Evolutionary conservation across 1,139 yeast genomes (phyloP).

Genomic region (Candida freyschussii): DNA sequence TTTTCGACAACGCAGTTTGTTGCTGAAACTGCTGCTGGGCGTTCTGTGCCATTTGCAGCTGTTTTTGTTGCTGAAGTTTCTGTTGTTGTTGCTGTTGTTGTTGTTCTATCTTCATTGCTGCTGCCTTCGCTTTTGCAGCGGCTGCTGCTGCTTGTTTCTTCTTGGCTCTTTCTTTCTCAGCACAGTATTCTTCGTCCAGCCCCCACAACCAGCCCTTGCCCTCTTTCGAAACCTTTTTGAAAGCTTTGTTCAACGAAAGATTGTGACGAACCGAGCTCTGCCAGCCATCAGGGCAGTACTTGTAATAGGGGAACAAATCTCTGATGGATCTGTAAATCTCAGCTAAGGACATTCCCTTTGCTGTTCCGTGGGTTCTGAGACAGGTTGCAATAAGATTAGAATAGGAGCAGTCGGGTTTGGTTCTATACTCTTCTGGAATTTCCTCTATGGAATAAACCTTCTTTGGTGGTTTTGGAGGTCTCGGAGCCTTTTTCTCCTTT

Average conservation of each 20-base stretch:
- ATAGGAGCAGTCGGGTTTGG: conserved; percentile 77
- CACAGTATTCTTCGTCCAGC: conserved; percentile 75
- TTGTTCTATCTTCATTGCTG: conserved; percentile 49
- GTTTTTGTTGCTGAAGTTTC: conserved; percentile 29
- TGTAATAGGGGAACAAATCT: conserved; percentile 84
- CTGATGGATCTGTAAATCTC: conserved; percentile 85
- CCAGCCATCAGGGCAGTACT: conserved; percentile 97
- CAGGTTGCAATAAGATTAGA: conserved; percentile 79
- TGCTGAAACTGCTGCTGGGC: conserved; percentile 16
- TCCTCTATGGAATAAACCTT: conserved; percentile 65
- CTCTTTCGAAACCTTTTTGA: conserved; percentile 68
- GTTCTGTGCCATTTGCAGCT: conserved; percentile 18
- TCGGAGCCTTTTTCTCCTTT: conserved; percentile 40
- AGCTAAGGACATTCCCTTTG: conserved; percentile 73
- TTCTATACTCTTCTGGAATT: conserved; percentile 79
- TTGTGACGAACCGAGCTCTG: conserved; percentile 91
- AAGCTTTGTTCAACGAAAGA: conserved; percentile 77
- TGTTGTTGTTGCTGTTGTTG: conserved; percentile 35
- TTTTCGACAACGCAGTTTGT: conserved; percentile 1
- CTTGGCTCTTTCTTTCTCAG: conserved; percentile 73
- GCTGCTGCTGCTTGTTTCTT: conserved; percentile 61
- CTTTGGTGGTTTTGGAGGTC: conserved; percentile 51
- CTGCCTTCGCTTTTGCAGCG: conserved; percentile 54
- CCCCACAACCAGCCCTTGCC: conserved; percentile 95
- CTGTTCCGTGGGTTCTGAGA: conserved; percentile 56